Percentiles rank a stretch among this genome's conserved stretches.
Conservation (phyloP, 768 basidiomycete genomes). For the Leccinum incarnatum region DNA sequence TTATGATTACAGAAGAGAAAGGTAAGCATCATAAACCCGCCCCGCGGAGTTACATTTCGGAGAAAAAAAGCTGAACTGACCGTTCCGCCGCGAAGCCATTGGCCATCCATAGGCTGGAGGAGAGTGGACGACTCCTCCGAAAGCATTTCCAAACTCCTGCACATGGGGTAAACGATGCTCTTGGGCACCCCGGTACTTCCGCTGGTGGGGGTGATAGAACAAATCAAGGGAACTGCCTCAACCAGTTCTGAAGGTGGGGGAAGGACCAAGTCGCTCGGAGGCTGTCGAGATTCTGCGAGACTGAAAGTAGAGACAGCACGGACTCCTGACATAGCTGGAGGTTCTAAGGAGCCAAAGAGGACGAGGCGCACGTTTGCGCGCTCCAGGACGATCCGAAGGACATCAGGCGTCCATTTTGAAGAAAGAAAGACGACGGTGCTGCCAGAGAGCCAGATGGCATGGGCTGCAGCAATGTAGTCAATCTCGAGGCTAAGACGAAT, state of each 20-base stretch:
- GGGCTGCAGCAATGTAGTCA: conserved; percentile 29
- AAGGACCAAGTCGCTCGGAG: conserved; percentile 8
- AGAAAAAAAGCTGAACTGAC: conserved; percentile 9
- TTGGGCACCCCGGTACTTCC: conserved; percentile 33
- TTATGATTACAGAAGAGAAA: background rate
- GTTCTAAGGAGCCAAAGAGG: conserved; percentile 19
- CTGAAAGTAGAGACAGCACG: conserved; percentile 17
- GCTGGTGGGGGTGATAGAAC: conserved; percentile 28
- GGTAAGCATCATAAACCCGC: background rate
- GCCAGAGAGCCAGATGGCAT: conserved; percentile 30
- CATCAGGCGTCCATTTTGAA: conserved; percentile 30
- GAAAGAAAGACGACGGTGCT: conserved; percentile 29
- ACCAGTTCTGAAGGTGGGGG: conserved; percentile 22
- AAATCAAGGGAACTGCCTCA: conserved; percentile 22
- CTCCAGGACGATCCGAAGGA: conserved; percentile 23
- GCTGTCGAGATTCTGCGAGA: conserved; percentile 9
- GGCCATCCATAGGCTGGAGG: conserved; percentile 27
- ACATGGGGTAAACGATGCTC: conserved; percentile 33
- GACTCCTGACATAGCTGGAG: conserved; percentile 9
- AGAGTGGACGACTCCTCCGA: conserved; percentile 29
- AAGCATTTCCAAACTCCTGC: conserved; percentile 22
- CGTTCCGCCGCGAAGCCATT: conserved; percentile 33
- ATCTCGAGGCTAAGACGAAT: conserved; percentile 25
- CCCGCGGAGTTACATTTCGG: background rate
- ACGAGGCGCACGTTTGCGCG: conserved; percentile 23